A percentile compares a stretch with the other conserved stretches of the same genome.
Evolutionary conservation across 306 rosid genomes (phyloP).

Genomic region (Vigna hirtella): DNA sequence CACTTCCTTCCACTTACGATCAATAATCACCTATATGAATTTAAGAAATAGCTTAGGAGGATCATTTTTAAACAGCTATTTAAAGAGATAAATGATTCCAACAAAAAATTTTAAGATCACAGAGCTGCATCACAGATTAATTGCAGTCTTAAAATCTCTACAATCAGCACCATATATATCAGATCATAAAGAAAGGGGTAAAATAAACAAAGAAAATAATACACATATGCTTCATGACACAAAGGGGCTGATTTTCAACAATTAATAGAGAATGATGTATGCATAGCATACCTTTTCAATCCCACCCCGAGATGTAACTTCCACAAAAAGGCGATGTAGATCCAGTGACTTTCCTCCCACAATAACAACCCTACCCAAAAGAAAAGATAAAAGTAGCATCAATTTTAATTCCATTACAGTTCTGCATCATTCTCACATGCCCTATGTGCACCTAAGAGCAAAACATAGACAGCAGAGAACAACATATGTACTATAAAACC

Average conservation of each 20-base stretch:
- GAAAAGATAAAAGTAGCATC: slow-evolving; percentile 29
- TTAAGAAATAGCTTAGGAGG: slow-evolving; percentile 34
- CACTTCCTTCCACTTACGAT: slow-evolving; percentile 89
- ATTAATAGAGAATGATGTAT: slow-evolving; percentile 13
- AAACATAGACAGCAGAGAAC: slow-evolving; percentile 22
- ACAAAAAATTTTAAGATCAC: slow-evolving; percentile 29
- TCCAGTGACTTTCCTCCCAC: slow-evolving; percentile 81
- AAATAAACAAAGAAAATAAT: neutral
- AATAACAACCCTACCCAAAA: slow-evolving; percentile 65
- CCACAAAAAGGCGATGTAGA: slow-evolving; percentile 73
- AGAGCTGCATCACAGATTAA: slow-evolving; percentile 27
- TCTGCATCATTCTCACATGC: slow-evolving; percentile 19
- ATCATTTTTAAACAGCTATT: neutral
- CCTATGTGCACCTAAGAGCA: slow-evolving; percentile 28
- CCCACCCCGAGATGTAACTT: slow-evolving; percentile 89
- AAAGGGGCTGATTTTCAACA: slow-evolving; percentile 9
- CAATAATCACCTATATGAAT: slow-evolving; percentile 67
- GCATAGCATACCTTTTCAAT: slow-evolving; percentile 67
- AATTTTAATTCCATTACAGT: slow-evolving; percentile 25
- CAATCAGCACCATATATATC: slow-evolving; percentile 26
- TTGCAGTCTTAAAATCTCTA: slow-evolving; percentile 18
- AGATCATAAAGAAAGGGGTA: neutral
- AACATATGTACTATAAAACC: neutral
- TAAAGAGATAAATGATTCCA: slow-evolving; percentile 10
- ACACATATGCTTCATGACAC: slow-evolving; percentile 26